phyloP scores from a whole-genome alignment of 2,329 filamentous ascomycete species.

The Cercospora berteroae region DNA sequence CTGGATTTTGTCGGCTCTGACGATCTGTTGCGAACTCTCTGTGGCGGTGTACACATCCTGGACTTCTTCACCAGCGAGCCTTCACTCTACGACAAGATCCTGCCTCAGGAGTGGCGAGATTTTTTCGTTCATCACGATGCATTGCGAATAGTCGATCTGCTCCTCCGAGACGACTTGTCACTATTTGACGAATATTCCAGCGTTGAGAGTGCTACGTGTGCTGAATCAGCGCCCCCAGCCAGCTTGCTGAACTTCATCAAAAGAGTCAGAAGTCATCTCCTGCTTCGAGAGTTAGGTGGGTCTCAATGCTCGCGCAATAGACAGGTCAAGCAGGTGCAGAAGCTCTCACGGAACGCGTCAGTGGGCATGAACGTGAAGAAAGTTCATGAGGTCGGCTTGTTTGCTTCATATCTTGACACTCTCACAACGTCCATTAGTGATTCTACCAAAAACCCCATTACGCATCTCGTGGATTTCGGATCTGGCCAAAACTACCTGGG shows the following conservation, averaged over 20 bases:
- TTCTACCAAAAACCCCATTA: conserved; percentile 55
- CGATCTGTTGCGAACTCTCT: conserved; percentile 79
- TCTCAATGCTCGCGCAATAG: conserved; percentile 34
- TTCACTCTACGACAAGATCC: conserved; percentile 72
- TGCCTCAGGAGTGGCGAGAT: conserved; percentile 76
- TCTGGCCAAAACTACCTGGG: conserved; percentile 97
- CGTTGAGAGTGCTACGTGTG: conserved; percentile 37
- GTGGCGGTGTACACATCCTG: conserved; percentile 92
- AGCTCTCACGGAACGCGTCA: conserved; percentile 68
- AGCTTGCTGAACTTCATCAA: conserved; percentile 70
- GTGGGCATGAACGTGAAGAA: conserved; percentile 97
- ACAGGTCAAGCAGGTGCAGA: conserved; percentile 44
- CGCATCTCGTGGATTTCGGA: conserved; percentile 92
- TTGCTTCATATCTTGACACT: conserved; percentile 77
- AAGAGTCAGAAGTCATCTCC: conserved; percentile 60
- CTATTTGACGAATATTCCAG: conserved; percentile 30
- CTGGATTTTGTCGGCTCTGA: conserved; percentile 73
- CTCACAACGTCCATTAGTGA: conserved; percentile 57
- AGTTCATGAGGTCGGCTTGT: conserved; percentile 86
- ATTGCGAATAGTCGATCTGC: conserved; percentile 73
- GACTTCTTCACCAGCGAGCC: conserved; percentile 90
- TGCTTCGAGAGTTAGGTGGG: conserved; percentile 59
- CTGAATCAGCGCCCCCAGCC: conserved; percentile 51
- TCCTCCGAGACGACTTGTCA: conserved; percentile 73
- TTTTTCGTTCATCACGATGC: conserved; percentile 72